Percentiles rank a stretch among this genome's conserved stretches.
These are phyloP conservation scores for Dillenia suffruticosa DNA, from an alignment of 164 flowering plant species.

Conservation along the genomic window DNA sequence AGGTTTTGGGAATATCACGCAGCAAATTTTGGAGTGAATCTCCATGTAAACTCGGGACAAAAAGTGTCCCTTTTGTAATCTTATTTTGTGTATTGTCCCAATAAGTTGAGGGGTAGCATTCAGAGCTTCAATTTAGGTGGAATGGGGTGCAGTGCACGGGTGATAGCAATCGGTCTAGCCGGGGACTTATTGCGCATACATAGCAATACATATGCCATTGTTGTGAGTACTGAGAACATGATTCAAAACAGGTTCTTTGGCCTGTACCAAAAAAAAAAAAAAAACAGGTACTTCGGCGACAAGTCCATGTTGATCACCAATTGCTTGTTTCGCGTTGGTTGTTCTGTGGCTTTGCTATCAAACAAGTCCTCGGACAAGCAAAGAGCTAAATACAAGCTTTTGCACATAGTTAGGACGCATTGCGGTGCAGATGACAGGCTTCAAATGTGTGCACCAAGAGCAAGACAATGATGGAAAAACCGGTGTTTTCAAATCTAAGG, in stretches of 20 bases:
- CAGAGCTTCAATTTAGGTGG: too few species aligned
- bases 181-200: too few species aligned
- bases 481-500: slow-evolving; percentile 2
- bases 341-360: slow-evolving; percentile 1
- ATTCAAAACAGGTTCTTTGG: background rate
- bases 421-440: slow-evolving; percentile 1
- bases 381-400: background rate
- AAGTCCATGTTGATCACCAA: background rate
- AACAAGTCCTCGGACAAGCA: slow-evolving; percentile 1
- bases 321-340: background rate
- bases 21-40: too few species aligned
- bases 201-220: background rate
- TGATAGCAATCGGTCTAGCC: too few species aligned
- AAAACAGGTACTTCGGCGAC: background rate
- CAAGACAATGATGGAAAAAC: background rate
- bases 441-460: slow-evolving; percentile 5
- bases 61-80: too few species aligned
- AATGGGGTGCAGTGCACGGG: too few species aligned
- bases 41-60: too few species aligned
- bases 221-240: background rate
- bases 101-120: too few species aligned
- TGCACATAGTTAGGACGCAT: background rate
- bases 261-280: too few species aligned
- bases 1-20: too few species aligned
- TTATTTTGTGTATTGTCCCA: too few species aligned